Base-by-base conservation (phyloP, 306 rosid species). In the Nissolia schottii region DNA sequence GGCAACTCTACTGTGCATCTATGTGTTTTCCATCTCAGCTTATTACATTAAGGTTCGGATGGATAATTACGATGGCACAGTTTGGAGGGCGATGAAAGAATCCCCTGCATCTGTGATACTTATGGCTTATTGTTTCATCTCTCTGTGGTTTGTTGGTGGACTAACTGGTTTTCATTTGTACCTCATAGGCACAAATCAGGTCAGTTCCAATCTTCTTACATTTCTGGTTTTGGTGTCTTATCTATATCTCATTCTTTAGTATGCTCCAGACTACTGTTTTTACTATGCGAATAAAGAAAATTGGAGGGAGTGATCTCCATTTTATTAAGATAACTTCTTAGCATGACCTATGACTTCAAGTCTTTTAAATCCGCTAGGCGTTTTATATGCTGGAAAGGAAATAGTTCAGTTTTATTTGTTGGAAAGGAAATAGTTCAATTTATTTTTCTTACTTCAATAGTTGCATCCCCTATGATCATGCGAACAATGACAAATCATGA, bases 61-160 rank as follows among this genome's bases (percentile, higher is more conserved):
- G 98, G 83, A 85, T 64, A 68, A 85, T 60, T 22, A 84, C 55
- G 71, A 82, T 0, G 70, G 96, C 74, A 82, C 92, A 31, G 92
- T 93, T 65, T 90, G 96, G 98, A 88, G 76, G 81, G 98, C 96
- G 12, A 88, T 93, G 87, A 84, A 82, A 87, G 90, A 93, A 56
- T 93, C 98, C 50, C 98, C 97, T 48, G 88, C 87, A 23, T 90
- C 98, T 28, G 90, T 90, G 76, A 80, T 93, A 67, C 82, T 93
- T 66, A 90, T 93, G 92, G 89, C 80, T 31, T 93, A 87, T 73
- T 90, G 90, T 80, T 93, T 88, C 81, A 80, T 93, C 71, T 84
- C 96, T 34, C 80, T 90, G 43, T 93, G 97, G 98, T 93, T 93
- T 80, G 96, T 93, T 78, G 98, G 97, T 77, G 98, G 98, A 56